A percentile compares a stretch with the other conserved stretches of the same genome.
phyloP scores from a whole-genome alignment of 768 basidiomycete species.

The Asterophora parasitica region DNA sequence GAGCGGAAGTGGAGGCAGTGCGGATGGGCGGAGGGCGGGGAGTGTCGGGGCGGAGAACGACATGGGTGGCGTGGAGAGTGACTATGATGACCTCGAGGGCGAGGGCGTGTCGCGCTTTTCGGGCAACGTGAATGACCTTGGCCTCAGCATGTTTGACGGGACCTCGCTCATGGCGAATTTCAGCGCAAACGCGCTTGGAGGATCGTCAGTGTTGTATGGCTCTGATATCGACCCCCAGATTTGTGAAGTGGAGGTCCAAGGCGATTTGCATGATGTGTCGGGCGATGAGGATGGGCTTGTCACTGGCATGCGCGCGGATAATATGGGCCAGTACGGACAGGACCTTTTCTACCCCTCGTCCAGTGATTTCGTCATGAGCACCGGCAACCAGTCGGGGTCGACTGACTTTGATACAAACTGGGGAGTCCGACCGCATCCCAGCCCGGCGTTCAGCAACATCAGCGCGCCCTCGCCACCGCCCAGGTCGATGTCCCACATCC shows the following conservation, averaged over 20 bases:
- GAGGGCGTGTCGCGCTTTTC: conserved; percentile 10
- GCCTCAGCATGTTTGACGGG: conserved; percentile 25
- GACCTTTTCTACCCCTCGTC: conserved; percentile 12
- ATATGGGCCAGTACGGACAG: conserved; percentile 22
- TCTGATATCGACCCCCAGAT: conserved; percentile 42
- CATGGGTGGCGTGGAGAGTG: conserved; percentile 19
- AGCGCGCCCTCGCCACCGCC: conserved; percentile 37
- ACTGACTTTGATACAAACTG: conserved; percentile 26
- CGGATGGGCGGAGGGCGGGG: conserved; percentile 12
- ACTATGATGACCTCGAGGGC: conserved; percentile 24
- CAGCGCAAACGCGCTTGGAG: conserved; percentile 11
- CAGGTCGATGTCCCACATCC: conserved; percentile 20
- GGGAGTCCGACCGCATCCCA: conserved; percentile 33
- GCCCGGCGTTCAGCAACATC: conserved; percentile 37
- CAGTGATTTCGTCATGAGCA: not conserved
- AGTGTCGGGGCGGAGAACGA: conserved; percentile 19
- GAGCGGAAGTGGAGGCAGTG: conserved; percentile 21
- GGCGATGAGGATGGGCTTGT: conserved; percentile 55
- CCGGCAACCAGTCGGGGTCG: not conserved
- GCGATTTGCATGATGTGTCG: conserved; percentile 45
- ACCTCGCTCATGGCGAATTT: conserved; percentile 21
- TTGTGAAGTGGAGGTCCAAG: conserved; percentile 59
- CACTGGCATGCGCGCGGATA: conserved; percentile 25
- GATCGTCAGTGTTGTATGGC: conserved; percentile 10
- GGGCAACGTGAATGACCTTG: conserved; percentile 7